Base-by-base conservation (phyloP, 1,284 basidiomycete genomes). In the Puccinia polysora region DNA sequence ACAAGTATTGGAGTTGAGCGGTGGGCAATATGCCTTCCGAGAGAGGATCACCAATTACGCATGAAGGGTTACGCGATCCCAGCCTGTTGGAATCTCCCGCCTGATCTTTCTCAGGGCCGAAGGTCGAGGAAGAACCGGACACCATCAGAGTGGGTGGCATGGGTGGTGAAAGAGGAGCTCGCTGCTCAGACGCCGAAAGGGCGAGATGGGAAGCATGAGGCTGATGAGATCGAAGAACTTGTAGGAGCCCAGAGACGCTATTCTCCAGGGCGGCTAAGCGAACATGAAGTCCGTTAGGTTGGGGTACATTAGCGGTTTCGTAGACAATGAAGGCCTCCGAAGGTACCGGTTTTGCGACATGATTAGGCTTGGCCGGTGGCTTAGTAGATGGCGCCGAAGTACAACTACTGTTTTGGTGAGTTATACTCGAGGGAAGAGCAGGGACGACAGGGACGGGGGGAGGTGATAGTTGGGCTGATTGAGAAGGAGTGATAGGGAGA, bases 221-320 rank as follows among this genome's bases (percentile, higher is more conserved):
- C 28, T 63, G 69, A 18, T 62, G 69, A n/a, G 69, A 30, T 4
- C 59, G 69, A 28, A 71, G 58, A 23, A 47, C 59, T 55, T 71
- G 69, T 40, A 71, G 58, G 4, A 71, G 38, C n/a, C 59, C 59
- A 32, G 69, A 62, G 32, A 71, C 69, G 30, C 58, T 71, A 47
- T 62, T 71, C 30, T 71, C 69, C 18, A 71, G 50, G 1, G 69
- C 58, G 23, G 69, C 58, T 28, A 71, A 45, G 25, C 69, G 59
- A 15, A 63, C 32, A 63, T 62, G 69, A 20, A 60, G 32, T 12
- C 47, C 34, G 23, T 58, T 40, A 28, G 59, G 59, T 32, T 28
- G 69, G 59, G 58, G 14, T 32, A 49, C 25, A n/a, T 52, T 38
- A n/a, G n/a, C n/a, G 25, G 47, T 32, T 5, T 63, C 58, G 20